Evolutionary conservation across 2,329 filamentous ascomycete species (phyloP).

Genomic region (Erysiphe neolycopersici): DNA sequence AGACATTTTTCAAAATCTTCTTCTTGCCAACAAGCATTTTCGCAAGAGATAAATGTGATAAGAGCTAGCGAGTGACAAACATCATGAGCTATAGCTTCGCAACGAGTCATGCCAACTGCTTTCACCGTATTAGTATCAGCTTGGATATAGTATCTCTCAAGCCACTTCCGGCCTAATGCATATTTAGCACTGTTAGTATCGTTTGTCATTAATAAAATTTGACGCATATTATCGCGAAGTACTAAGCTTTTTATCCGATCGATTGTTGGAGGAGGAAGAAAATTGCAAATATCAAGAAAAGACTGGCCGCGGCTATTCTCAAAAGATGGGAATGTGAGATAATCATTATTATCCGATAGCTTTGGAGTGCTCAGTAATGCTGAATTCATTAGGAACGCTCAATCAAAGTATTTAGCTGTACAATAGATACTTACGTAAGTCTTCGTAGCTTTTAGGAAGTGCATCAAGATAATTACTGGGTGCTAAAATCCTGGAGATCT

Average conservation of each 20-base stretch:
- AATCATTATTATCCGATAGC: slow-evolving; percentile 10
- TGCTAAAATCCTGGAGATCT: slow-evolving; percentile 9
- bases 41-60: slow-evolving; percentile 5
- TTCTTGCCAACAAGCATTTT: slow-evolving; percentile 3
- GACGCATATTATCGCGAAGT: not conserved
- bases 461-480: slow-evolving; percentile 2
- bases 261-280: slow-evolving; percentile 6
- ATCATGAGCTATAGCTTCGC: slow-evolving; percentile 5
- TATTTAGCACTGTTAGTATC: slow-evolving; percentile 1
- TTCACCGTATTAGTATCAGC: not conserved
- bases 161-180: slow-evolving; percentile 2
- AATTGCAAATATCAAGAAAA: slow-evolving; percentile 9
- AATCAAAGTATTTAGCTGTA: not conserved
- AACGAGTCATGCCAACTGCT: slow-evolving; percentile 3
- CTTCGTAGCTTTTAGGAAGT: slow-evolving; percentile 6
- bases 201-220: not conserved
- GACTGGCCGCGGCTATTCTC: slow-evolving; percentile 5
- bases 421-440: slow-evolving; percentile 9
- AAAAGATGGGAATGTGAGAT: slow-evolving; percentile 12
- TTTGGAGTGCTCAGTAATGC: not conserved
- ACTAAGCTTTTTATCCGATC: not conserved
- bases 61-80: slow-evolving; percentile 6
- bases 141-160: slow-evolving; percentile 1
- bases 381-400: not conserved
- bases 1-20: slow-evolving; percentile 3